A percentile compares a stretch with the other conserved stretches of the same genome.
phyloP scores from a whole-genome alignment of 1,284 basidiomycete genomes.

The Rhodofomes roseus region DNA sequence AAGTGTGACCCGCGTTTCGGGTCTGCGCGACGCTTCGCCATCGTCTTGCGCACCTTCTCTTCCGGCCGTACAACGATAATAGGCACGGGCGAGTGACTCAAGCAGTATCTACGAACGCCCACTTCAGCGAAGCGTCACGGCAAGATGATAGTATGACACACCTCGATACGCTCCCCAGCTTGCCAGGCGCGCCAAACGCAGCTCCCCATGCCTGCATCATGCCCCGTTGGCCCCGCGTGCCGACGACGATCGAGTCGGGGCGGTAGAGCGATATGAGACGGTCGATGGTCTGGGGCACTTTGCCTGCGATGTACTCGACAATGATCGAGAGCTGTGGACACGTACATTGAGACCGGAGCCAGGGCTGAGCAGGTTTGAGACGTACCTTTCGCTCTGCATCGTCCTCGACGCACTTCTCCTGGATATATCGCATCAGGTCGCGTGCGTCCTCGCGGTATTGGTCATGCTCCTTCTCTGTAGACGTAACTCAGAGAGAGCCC shows the following conservation, averaged over 20 bases:
- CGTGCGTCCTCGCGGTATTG: slow-evolving; percentile 86
- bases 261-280: slow-evolving; percentile 93
- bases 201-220: slow-evolving; percentile 56
- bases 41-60: slow-evolving; percentile 79
- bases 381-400: slow-evolving; percentile 74
- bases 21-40: slow-evolving; percentile 79
- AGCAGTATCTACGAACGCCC: slow-evolving; percentile 58
- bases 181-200: slow-evolving; percentile 53
- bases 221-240: slow-evolving; percentile 75
- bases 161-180: slow-evolving; percentile 62
- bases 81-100: slow-evolving; percentile 88
- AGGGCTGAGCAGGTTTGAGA: neutral
- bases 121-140: neutral
- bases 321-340: slow-evolving; percentile 76
- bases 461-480: slow-evolving; percentile 73
- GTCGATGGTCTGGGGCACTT: slow-evolving; percentile 85
- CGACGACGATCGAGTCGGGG: slow-evolving; percentile 92
- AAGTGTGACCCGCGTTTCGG: slow-evolving; percentile 85
- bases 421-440: slow-evolving; percentile 76
- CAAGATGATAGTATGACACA: slow-evolving; percentile 25
- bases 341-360: neutral
- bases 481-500: neutral
- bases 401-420: slow-evolving; percentile 79
- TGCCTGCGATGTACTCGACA: slow-evolving; percentile 92
- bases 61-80: slow-evolving; percentile 91